These are phyloP conservation scores for Torulaspora microellipsoides DNA, from an alignment of 805 yeast species.

Conservation along the genomic window DNA sequence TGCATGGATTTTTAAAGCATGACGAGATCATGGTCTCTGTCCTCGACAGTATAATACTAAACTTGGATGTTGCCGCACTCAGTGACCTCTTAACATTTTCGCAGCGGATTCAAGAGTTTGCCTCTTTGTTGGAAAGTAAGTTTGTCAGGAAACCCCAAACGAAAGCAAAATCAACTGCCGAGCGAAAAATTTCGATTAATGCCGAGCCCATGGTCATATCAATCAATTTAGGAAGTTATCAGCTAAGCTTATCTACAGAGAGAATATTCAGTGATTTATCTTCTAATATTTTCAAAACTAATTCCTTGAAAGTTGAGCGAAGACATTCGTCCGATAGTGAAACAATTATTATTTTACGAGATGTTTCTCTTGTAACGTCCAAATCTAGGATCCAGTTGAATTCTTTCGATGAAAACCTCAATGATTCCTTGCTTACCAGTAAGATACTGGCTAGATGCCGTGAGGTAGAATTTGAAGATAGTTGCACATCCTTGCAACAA, in stretches of 20 bases:
- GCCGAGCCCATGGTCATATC: constrained; percentile 4
- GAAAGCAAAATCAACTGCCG: not conserved
- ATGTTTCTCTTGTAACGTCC: constrained; percentile 3
- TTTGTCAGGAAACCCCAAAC: not conserved
- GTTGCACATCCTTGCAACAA: not conserved
- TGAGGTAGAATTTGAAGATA: constrained; percentile 5
- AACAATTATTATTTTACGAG: constrained; percentile 1
- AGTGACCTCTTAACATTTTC: not conserved
- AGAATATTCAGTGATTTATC: constrained; percentile 4
- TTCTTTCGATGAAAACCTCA: constrained; percentile 10
- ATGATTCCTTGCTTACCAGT: constrained; percentile 8
- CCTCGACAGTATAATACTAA: not conserved
- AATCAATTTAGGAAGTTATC: constrained; percentile 2
- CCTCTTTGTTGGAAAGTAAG: not conserved
- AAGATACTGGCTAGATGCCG: constrained; percentile 6
- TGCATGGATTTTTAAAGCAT: constrained; percentile 5
- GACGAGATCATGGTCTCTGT: constrained; percentile 1
- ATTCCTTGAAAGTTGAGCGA: constrained; percentile 3
- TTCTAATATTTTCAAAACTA: constrained; percentile 7
- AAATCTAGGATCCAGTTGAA: constrained; percentile 12
- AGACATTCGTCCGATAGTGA: not conserved
- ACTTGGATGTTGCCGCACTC: not conserved
- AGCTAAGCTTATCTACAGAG: constrained; percentile 1
- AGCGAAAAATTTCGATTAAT: not conserved
- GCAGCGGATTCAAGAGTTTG: constrained; percentile 4